These are phyloP conservation scores for Lagenaria siceraria DNA, from an alignment of 306 rosid species.

Conservation along the genomic window DNA sequence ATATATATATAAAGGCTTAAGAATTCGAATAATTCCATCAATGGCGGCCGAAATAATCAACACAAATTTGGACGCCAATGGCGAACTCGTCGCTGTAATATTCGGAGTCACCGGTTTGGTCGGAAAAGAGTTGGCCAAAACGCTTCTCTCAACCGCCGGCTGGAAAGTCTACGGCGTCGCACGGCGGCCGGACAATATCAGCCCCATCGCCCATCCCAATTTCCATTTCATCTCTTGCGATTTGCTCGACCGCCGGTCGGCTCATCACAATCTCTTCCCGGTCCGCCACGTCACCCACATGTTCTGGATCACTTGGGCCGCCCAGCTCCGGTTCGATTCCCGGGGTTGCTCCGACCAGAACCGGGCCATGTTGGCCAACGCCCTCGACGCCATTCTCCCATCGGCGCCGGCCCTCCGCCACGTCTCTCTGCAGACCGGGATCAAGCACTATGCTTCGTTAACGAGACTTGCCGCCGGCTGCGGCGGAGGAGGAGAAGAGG, in stretches of 20 bases:
- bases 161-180: constrained; percentile 94
- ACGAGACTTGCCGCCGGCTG: constrained; percentile 22
- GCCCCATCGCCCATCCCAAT: constrained; percentile 17
- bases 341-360: constrained; percentile 42
- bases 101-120: constrained; percentile 87
- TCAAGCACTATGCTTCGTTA: constrained; percentile 68
- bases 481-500: constrained; percentile 7
- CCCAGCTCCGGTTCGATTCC: constrained; percentile 52
- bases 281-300: constrained; percentile 61
- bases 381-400: constrained; percentile 37
- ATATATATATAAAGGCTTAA: neutral
- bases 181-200: constrained; percentile 31
- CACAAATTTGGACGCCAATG: neutral
- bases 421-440: constrained; percentile 87
- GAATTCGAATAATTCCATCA: neutral
- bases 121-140: constrained; percentile 57
- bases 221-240: constrained; percentile 79
- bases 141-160: constrained; percentile 24
- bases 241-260: constrained; percentile 47
- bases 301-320: constrained; percentile 97
- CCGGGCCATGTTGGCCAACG: constrained; percentile 68
- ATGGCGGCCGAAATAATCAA: constrained; percentile 30
- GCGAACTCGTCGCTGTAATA: constrained; percentile 48
- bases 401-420: constrained; percentile 39
- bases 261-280: constrained; percentile 30